These are phyloP conservation scores for Cryptosporidium ubiquitum DNA, from an alignment of 169 alveolate species.

Conservation along the genomic window DNA sequence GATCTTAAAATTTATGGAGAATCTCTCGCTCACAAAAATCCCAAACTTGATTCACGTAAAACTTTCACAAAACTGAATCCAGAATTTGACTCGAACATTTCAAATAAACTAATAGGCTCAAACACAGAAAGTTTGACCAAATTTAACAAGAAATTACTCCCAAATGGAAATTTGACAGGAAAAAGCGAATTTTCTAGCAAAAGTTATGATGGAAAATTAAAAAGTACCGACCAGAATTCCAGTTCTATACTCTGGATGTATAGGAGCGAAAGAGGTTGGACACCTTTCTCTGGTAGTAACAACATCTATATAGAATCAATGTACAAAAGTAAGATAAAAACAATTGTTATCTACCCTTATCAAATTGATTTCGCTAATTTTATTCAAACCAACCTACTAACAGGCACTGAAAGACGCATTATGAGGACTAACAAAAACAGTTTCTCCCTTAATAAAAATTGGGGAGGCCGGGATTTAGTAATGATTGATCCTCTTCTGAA, in stretches of 20 bases:
- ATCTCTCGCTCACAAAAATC: background rate
- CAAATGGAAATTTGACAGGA: background rate
- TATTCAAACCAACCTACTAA: conserved; percentile 4
- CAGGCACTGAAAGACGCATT: conserved; percentile 36
- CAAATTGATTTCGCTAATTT: background rate
- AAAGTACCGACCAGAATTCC: background rate
- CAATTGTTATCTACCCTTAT: conserved; percentile 18
- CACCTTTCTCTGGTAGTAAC: background rate
- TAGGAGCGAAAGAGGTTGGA: conserved; percentile 34
- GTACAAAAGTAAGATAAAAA: background rate
- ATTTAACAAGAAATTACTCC: background rate
- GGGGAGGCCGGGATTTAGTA: background rate
- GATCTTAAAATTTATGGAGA: background rate
- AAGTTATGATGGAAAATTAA: background rate
- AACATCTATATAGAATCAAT: conserved; percentile 4
- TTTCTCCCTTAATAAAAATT: background rate
- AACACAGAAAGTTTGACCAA: background rate
- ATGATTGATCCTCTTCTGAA: background rate
- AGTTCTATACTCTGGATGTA: conserved; percentile 21
- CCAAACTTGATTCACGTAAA: background rate
- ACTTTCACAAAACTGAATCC: background rate
- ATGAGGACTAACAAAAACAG: background rate
- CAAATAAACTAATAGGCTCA: background rate
- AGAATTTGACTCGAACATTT: background rate
- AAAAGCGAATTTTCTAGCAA: background rate